Percentiles rank a stretch among this genome's conserved stretches.
Evolutionary conservation across 1,284 basidiomycete species (phyloP).

Genomic region (Singerocomus inundabilis): DNA sequence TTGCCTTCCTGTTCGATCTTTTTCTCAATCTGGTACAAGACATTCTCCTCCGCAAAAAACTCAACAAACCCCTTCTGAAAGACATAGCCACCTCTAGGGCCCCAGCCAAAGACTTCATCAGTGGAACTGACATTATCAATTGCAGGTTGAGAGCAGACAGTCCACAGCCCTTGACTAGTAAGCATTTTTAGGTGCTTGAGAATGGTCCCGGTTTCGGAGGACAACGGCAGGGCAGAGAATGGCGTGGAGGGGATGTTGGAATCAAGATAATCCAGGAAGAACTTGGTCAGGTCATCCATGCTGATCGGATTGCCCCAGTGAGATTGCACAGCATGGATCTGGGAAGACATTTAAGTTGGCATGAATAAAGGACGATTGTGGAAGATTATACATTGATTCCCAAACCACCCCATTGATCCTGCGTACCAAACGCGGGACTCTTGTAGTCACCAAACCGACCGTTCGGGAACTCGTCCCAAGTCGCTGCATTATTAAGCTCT

Average conservation of each 20-base stretch:
- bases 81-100: slow-evolving; percentile 88
- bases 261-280: slow-evolving; percentile 83
- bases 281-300: slow-evolving; percentile 66
- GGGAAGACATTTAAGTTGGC: neutral
- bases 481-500: slow-evolving; percentile 70
- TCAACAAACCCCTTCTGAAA: slow-evolving; percentile 99
- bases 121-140: slow-evolving; percentile 78
- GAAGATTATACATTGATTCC: slow-evolving; percentile 47
- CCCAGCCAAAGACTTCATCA: slow-evolving; percentile 87
- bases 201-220: slow-evolving; percentile 83
- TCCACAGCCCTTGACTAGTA: slow-evolving; percentile 85
- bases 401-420: slow-evolving; percentile 70
- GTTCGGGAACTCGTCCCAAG: slow-evolving; percentile 99
- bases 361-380: neutral
- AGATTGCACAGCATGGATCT: slow-evolving; percentile 67
- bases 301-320: slow-evolving; percentile 84
- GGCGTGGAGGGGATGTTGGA: slow-evolving; percentile 74
- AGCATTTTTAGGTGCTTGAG: slow-evolving; percentile 76
- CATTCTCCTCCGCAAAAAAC: slow-evolving; percentile 77
- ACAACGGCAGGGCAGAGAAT: slow-evolving; percentile 86
- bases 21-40: slow-evolving; percentile 64
- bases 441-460: slow-evolving; percentile 98
- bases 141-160: slow-evolving; percentile 95
- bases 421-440: slow-evolving; percentile 90
- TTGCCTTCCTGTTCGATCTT: slow-evolving; percentile 54